A percentile compares a stretch with the other conserved stretches of the same genome.
phyloP scores from a whole-genome alignment of 305 asterid species.

The Solanum aculeatissimum region DNA sequence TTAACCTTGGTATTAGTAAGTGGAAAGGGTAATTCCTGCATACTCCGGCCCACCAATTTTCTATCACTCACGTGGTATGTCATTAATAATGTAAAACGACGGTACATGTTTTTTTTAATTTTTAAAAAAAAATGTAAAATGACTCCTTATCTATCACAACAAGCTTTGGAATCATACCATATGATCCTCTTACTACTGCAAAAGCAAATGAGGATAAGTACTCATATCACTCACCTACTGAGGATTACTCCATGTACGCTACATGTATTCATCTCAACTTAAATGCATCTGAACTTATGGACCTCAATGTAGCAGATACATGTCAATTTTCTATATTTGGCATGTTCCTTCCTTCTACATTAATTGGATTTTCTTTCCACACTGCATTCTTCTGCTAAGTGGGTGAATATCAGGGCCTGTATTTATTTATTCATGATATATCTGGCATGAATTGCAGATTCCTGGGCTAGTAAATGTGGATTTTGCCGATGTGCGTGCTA shows the following conservation, averaged over 20 bases:
- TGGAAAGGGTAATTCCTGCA: not conserved
- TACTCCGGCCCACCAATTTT: not conserved
- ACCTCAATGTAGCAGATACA: not conserved
- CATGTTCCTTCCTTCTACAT: not conserved
- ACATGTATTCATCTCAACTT: not conserved
- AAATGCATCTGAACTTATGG: not conserved
- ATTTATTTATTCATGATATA: constrained; percentile 1
- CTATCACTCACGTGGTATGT: not conserved
- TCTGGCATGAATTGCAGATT: constrained; percentile 42
- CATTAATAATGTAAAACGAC: not conserved
- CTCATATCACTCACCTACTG: not conserved
- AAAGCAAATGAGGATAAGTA: not conserved
- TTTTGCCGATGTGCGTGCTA: constrained; percentile 97
- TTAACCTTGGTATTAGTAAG: not conserved
- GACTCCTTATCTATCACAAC: not conserved
- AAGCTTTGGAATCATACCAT: not conserved
- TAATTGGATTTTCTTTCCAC: not conserved
- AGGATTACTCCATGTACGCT: not conserved
- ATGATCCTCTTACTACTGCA: not conserved
- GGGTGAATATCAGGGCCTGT: not conserved
- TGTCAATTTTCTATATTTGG: not conserved
- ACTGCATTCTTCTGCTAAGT: not conserved
- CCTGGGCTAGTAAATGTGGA: constrained; percentile 96
- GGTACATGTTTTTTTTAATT: not conserved
- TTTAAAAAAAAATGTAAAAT: not conserved